Base-by-base conservation (phyloP, 176 grass and related monocot genomes). In the Juncus effusus region DNA sequence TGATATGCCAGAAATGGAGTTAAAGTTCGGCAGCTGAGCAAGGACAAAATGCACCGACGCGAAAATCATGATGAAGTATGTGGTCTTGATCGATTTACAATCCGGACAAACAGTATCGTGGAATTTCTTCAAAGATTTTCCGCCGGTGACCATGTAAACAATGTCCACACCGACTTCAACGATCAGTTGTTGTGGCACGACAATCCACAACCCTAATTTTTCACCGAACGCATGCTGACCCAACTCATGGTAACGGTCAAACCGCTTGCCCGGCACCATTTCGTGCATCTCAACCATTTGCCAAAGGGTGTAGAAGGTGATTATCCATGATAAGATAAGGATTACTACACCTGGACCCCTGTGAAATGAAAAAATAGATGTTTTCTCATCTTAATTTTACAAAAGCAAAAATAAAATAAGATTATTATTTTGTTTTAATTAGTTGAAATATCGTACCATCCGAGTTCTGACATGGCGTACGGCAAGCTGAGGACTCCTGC, bases 221-320 rank as follows among this genome's bases (percentile, higher is more conserved):
- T 88, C 84, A 0, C 92, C 92, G 39, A 96, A 96, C 0, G 87
- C 92, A 47, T 96, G 79, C 65, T 96, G 92, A 2, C 84, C 92
- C 0, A 96, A 87, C 79, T 96, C 92, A n/a, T 96, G 92, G 77
- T 96, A 96, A 7, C 92, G 28, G 10, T 96, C 92, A 64, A 96
- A 96, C 9, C 92, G 76, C 74, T 85, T 88, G 1, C 92, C 92
- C 0, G 92, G 92, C 3, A 96, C 84, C 87, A 90, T 91, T 84
- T 96, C 92, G 42, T 96, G 92, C 92, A 96, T 96, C 76, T 96
- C 87, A 37, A 91, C 92, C 92, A 96, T 96, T 74, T 96, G 92
- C 92, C 92, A 96, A 0, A 96, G 87, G 9, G 92, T 96, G 79
- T 96, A 96, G 1, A 96, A 69, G 12, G 92, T 96, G 60, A 96